Conservation (phyloP, 768 basidiomycete species). For the Lyophyllum shimeji region DNA sequence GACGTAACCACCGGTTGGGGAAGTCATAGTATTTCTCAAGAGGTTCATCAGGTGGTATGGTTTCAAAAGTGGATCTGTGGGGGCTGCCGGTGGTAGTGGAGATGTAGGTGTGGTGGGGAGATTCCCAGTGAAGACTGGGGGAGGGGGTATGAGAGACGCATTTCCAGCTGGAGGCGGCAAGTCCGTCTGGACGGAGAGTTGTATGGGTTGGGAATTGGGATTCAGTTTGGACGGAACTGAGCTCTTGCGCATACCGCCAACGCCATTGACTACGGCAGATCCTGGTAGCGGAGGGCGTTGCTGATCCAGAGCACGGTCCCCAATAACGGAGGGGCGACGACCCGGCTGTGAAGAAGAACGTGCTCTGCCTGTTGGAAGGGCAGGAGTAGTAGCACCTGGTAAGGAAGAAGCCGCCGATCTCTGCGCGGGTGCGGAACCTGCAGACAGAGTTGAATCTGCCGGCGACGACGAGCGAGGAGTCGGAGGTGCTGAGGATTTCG, state of each 20-base stretch:
- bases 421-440: conserved; percentile 35
- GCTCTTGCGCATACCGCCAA: conserved; percentile 47
- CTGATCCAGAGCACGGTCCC: conserved; percentile 49
- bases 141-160: conserved; percentile 38
- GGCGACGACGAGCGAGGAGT: conserved; percentile 54
- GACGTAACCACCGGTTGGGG: conserved; percentile 82
- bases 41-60: conserved; percentile 92
- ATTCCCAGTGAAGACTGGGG: conserved; percentile 48
- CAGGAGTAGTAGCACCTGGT: conserved; percentile 36
- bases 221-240: conserved; percentile 64
- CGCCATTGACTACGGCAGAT: conserved; percentile 34
- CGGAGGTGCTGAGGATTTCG: conserved; percentile 64
- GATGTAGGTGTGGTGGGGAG: conserved; percentile 76
- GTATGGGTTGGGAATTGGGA: conserved; percentile 45
- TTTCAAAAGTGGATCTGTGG: conserved; percentile 71
- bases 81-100: conserved; percentile 72
- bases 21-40: conserved; percentile 75
- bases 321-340: conserved; percentile 59
- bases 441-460: conserved; percentile 44
- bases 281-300: conserved; percentile 50
- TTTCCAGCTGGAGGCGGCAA: conserved; percentile 25
- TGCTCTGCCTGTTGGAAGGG: conserved; percentile 42
- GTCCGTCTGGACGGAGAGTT: conserved; percentile 51
- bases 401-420: conserved; percentile 38
- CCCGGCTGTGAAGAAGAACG: conserved; percentile 81